Percentiles rank a stretch among this genome's conserved stretches.
phyloP scores from a whole-genome alignment of 805 yeast species.

The Candida hungchunana region DNA sequence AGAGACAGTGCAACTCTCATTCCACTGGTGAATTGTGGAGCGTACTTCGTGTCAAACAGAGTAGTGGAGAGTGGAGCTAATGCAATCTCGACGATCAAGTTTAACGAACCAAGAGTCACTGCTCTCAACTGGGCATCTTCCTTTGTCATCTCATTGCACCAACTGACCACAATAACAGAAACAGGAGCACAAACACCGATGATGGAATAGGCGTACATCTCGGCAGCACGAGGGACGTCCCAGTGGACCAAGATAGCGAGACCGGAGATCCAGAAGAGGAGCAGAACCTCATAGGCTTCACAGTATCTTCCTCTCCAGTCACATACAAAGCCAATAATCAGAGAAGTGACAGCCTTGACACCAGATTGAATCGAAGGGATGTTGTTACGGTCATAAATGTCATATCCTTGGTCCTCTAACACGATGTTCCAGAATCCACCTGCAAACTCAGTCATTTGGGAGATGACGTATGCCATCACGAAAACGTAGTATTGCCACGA shows the following conservation, averaged over 20 bases:
- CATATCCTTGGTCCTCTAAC: conserved; percentile 20
- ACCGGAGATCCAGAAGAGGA: conserved; percentile 16
- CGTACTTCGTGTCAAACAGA: conserved; percentile 18
- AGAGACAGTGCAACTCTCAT: conserved; percentile 14
- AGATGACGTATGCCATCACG: conserved; percentile 14
- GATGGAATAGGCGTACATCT: conserved; percentile 16
- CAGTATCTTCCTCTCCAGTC: conserved; percentile 20
- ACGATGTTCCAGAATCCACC: conserved; percentile 16
- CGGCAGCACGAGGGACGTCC: conserved; percentile 18
- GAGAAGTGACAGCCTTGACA: conserved; percentile 18
- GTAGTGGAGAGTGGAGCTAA: conserved; percentile 17
- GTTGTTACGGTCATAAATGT: conserved; percentile 23
- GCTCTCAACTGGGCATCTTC: conserved; percentile 26
- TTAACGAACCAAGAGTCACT: conserved; percentile 21
- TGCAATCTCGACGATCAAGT: conserved; percentile 16
- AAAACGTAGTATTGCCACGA: conserved; percentile 23
- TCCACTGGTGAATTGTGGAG: conserved; percentile 18
- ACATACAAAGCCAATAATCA: conserved; percentile 17
- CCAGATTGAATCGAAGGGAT: conserved; percentile 19
- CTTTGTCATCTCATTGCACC: conserved; percentile 24
- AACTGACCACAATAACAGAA: conserved; percentile 19
- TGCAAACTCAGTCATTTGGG: conserved; percentile 13
- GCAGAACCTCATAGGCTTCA: conserved; percentile 11
- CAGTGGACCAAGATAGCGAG: conserved; percentile 13
- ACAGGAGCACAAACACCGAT: conserved; percentile 17